phyloP scores from a whole-genome alignment of 1,284 basidiomycete species.

The Papiliotrema fonsecae region DNA sequence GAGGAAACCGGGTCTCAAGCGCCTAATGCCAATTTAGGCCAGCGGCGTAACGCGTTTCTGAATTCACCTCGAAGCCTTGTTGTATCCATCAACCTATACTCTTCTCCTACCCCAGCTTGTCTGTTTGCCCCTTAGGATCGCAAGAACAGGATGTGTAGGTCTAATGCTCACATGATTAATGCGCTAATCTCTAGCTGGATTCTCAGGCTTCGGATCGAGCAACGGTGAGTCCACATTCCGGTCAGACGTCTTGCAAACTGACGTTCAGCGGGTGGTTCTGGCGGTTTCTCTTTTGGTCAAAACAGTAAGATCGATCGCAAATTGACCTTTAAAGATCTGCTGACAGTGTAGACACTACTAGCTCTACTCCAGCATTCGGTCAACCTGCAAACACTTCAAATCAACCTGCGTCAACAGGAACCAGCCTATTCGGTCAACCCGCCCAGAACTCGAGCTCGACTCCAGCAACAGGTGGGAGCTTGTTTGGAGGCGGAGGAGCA shows the following conservation, averaged over 20 bases:
- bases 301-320: background rate
- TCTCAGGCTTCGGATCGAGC: slow-evolving; percentile 34
- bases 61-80: too few species aligned
- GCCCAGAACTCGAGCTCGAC: background rate
- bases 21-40: too few species aligned
- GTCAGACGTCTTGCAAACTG: background rate
- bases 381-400: slow-evolving; percentile 10
- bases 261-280: background rate
- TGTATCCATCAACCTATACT: background rate
- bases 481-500: slow-evolving; percentile 6
- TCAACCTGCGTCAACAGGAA: slow-evolving; percentile 5
- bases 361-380: slow-evolving; percentile 20
- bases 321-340: background rate
- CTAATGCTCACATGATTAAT: background rate
- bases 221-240: slow-evolving; percentile 11
- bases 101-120: background rate
- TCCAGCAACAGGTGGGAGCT: background rate
- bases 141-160: slow-evolving; percentile 22
- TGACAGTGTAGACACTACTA: background rate
- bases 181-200: slow-evolving; percentile 21
- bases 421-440: slow-evolving; percentile 10
- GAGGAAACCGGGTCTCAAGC: too few species aligned
- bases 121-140: too few species aligned
- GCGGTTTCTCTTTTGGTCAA: background rate
- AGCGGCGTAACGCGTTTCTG: too few species aligned